Base-by-base conservation (phyloP, 2,329 filamentous ascomycete genomes). In the Plectosphaerella cucumerina region DNA sequence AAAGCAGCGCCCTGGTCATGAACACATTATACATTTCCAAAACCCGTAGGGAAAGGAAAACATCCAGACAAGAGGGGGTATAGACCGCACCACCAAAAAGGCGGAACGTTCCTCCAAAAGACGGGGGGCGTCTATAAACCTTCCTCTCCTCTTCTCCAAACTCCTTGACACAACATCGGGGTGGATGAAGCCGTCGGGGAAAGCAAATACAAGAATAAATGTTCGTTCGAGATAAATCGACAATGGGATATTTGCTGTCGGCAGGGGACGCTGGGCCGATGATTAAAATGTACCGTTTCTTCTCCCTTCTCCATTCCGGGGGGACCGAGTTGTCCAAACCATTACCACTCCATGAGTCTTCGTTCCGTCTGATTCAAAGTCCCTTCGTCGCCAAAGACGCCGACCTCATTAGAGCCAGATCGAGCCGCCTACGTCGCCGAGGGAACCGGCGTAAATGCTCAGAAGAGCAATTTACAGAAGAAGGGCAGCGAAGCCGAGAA, bases 401-500 rank as follows among this genome's bases (percentile, higher is more conserved):
- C n/a, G n/a, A 67, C 66, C 65, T 67, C 67, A 65, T 71, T 63
- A 69, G 60, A 58, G 57, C 53, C 8, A 14, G 8, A n/a, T 5
- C 35, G 8, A n/a, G 8, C 17, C 35, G 35, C 6, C 15, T 8
- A n/a, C n/a, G n/a, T n/a, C 39, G 39, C 39, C 18, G 9, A n/a
- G 10, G 39, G 39, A 17, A 42, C 39, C 39, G 39, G 18, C n/a
- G 35, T 14, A 37, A 37, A 42, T 18, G 39, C 39, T 42, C 39
- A 42, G 18, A 17, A 18, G 39, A 42, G 18, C 39, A n/a, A 73
- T 76, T 79, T 82, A 84, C 72, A 83, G 75, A 64, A 76, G 64
- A 67, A 78, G 72, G 66, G 78, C 81, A 63, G 77, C 80, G 55
- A 84, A 65, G 64, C 77, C 82, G 66, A 84, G 71, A 59, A 84